These are phyloP conservation scores for Porodaedalea pini DNA, from an alignment of 1,284 basidiomycete species.

Conservation along the genomic window DNA sequence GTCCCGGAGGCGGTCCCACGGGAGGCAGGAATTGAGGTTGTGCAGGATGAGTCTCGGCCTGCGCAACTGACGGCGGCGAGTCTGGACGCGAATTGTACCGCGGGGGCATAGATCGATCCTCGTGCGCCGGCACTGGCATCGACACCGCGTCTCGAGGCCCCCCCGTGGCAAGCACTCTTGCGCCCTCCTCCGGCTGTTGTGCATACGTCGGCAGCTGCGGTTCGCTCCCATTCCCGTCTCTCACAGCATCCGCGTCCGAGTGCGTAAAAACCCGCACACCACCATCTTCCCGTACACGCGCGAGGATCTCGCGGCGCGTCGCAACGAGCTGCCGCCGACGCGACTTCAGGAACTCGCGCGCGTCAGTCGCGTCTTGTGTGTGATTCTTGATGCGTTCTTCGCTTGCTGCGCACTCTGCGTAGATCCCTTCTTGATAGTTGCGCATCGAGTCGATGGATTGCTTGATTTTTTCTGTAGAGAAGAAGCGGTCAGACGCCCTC, in stretches of 20 bases:
- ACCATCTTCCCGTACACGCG: conserved; percentile 12
- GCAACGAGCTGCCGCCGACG: conserved; percentile 11
- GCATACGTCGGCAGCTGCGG: conserved; percentile 4
- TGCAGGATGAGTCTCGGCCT: neutral
- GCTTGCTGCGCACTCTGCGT: conserved; percentile 1
- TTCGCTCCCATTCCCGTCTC: neutral
- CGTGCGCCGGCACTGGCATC: neutral
- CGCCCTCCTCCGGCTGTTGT: neutral
- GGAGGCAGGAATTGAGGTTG: neutral
- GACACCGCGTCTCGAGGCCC: neutral
- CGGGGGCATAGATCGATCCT: neutral
- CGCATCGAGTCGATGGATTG: conserved; percentile 9
- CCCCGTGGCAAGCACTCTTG: neutral
- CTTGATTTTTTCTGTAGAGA: conserved; percentile 14
- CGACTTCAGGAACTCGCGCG: conserved; percentile 9
- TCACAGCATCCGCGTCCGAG: neutral
- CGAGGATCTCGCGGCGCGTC: conserved; percentile 14
- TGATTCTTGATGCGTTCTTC: conserved; percentile 4
- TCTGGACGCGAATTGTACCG: neutral
- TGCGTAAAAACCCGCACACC: neutral
- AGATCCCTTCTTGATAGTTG: conserved; percentile 7
- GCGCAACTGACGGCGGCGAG: neutral
- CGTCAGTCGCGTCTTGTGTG: conserved; percentile 7
- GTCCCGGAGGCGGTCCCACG: neutral
- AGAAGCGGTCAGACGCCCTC: neutral